Evolutionary conservation across 176 grass and related monocot genomes (phyloP), one percentile per base, ranked within the genome.

Genomic region (Guadua angustifolia): DNA sequence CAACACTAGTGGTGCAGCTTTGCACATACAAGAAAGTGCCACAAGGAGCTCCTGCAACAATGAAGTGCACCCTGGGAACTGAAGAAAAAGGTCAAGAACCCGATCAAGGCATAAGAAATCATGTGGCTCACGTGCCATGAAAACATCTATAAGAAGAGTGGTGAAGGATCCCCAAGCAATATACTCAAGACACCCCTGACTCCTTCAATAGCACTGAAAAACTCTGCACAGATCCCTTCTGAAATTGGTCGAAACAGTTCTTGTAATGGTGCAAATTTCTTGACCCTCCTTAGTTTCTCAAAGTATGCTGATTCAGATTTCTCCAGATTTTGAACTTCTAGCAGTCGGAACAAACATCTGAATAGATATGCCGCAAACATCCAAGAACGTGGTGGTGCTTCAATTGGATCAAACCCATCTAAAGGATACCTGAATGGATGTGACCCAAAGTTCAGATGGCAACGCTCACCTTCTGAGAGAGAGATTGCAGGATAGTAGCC

Each of bases 401-500:
- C 84, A 66, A 96, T 82, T 59, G 94, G 91, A 58, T 88, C 51
- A 59, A 93, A 96, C n/a, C 91, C 94, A 73, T 93, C 69, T 50
- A 93, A 72, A 13, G 94, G 94, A 70, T 91, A 93, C 69, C 83
- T 86, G 73, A 96, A 93, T 68, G 91, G 94, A 79, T 81, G 86
- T 19, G 94, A 90, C 8, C 94, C 94, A 61, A 96, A 96, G 69
- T 96, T 96, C 57, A 96, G 83, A 89, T 89, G 78, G 52, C 94
- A 96, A 46, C 91, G 69, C 59, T 96, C 94, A 39, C 94, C 94
- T 73, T 96, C 91, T 52, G 91, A 96, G 73, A 96, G 91, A 42
- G 94, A 96, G 61, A 96, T 84, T 73, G 94, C 89, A 69, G 94
- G 86, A 89, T 91, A 93, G 69, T 91, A 96, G n/a, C 90, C 91